Percentiles rank a stretch among this genome's conserved stretches.
Evolutionary conservation across 2,329 filamentous ascomycete species (phyloP).

Genomic region (Scorias spongiosa): DNA sequence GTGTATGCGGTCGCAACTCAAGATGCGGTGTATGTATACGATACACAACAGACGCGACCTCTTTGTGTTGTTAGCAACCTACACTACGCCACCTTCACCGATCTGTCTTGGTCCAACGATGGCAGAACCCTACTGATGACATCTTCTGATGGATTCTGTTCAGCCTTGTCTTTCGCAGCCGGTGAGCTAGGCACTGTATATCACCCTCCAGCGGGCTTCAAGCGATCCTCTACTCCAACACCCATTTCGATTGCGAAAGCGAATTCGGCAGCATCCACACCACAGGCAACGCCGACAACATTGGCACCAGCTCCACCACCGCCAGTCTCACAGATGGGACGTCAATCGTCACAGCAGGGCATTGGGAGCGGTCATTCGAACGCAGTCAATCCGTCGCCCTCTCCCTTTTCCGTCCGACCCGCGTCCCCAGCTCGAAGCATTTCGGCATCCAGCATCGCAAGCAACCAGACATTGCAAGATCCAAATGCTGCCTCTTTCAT

Average conservation of each 20-base stretch:
- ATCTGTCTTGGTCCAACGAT: slow-evolving; percentile 77
- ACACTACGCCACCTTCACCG: slow-evolving; percentile 94
- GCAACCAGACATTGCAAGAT: slow-evolving; percentile 27
- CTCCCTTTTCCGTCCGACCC: slow-evolving; percentile 43
- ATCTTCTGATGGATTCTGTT: slow-evolving; percentile 98
- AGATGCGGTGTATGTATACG: slow-evolving; percentile 86
- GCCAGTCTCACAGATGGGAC: slow-evolving; percentile 1
- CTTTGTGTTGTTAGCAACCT: slow-evolving; percentile 91
- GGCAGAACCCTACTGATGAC: slow-evolving; percentile 74
- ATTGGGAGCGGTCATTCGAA: neutral
- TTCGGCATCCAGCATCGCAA: slow-evolving; percentile 61
- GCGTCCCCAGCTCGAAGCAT: slow-evolving; percentile 74
- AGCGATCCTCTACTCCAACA: slow-evolving; percentile 24
- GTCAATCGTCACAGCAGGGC: slow-evolving; percentile 2
- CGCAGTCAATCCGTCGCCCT: slow-evolving; percentile 35
- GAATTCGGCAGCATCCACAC: slow-evolving; percentile 25
- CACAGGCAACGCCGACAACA: slow-evolving; percentile 19
- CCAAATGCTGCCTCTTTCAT: slow-evolving; percentile 22
- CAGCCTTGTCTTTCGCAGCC: slow-evolving; percentile 65
- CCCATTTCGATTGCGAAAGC: slow-evolving; percentile 24
- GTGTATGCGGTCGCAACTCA: slow-evolving; percentile 95
- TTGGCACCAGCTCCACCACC: slow-evolving; percentile 4
- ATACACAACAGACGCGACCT: slow-evolving; percentile 91
- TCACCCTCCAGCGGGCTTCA: slow-evolving; percentile 38
- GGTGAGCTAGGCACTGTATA: slow-evolving; percentile 78